Conservation (phyloP, 495 filamentous ascomycete species). For the Hypoxylon intermedium region DNA sequence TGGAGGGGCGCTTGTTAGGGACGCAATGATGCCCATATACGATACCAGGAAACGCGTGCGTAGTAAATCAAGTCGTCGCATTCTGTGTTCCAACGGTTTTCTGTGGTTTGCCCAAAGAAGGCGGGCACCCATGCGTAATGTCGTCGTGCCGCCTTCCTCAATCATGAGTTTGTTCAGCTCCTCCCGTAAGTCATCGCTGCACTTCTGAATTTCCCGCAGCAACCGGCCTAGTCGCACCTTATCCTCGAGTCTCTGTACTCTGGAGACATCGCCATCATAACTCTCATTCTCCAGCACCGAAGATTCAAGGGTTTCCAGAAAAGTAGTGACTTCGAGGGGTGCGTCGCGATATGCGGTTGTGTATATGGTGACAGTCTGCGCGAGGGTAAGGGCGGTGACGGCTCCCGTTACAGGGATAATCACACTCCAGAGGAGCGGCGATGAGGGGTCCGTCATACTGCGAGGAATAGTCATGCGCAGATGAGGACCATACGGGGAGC, state of each 20-base stretch:
- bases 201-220: constrained; percentile 63
- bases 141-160: constrained; percentile 48
- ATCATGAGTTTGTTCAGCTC: constrained; percentile 56
- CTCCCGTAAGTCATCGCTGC: constrained; percentile 60
- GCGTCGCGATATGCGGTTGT: constrained; percentile 55
- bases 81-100: constrained; percentile 54
- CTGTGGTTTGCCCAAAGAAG: constrained; percentile 58
- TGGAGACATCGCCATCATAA: constrained; percentile 61
- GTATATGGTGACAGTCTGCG: constrained; percentile 52
- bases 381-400: constrained; percentile 57
- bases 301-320: constrained; percentile 58
- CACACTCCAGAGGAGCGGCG: constrained; percentile 52
- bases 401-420: constrained; percentile 42
- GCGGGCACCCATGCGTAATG: constrained; percentile 51
- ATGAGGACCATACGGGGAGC: constrained; percentile 29
- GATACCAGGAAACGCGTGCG: constrained; percentile 65
- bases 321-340: constrained; percentile 56
- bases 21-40: constrained; percentile 61
- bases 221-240: constrained; percentile 58
- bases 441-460: constrained; percentile 50
- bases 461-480: constrained; percentile 12
- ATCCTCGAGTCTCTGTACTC: constrained; percentile 58
- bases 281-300: constrained; percentile 59
- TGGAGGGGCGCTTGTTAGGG: constrained; percentile 46
- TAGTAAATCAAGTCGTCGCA: constrained; percentile 65